A percentile compares a stretch with the other conserved stretches of the same genome.
Evolutionary conservation across 164 flowering plant species (phyloP).

Genomic region (Tetracentron sinense): DNA sequence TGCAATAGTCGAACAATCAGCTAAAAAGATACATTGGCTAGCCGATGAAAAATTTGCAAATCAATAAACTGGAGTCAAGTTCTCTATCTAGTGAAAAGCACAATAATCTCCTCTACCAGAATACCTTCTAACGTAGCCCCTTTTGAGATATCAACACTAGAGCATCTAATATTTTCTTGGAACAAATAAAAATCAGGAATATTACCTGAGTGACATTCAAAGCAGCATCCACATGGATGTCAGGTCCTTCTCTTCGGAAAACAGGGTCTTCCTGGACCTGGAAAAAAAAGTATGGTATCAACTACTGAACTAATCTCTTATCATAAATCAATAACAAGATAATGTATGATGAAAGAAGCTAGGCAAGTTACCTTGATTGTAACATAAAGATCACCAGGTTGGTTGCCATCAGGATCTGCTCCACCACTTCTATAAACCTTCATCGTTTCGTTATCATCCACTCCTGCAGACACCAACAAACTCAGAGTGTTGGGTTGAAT

Average conservation of each 20-base stretch:
- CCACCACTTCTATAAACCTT: slow-evolving; percentile 74
- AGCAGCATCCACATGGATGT: slow-evolving; percentile 87
- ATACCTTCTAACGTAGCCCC: not conserved
- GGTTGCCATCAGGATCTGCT: slow-evolving; percentile 92
- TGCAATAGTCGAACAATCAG: not conserved
- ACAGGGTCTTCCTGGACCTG: slow-evolving; percentile 91
- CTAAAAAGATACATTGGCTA: not conserved
- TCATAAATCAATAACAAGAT: not conserved
- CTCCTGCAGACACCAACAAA: slow-evolving; percentile 46
- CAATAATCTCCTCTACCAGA: not conserved
- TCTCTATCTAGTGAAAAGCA: not conserved
- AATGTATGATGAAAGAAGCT: not conserved
- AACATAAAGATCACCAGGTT: slow-evolving; percentile 91
- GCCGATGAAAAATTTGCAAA: not conserved
- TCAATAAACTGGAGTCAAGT: not conserved
- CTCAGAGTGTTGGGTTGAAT: not conserved
- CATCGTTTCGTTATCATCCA: slow-evolving; percentile 68
- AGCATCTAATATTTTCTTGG: not conserved
- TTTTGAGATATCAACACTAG: not conserved
- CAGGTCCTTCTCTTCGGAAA: slow-evolving; percentile 88
- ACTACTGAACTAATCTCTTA: not conserved
- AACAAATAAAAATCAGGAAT: not conserved
- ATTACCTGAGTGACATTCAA: slow-evolving; percentile 75
- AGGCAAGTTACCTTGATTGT: slow-evolving; percentile 54
- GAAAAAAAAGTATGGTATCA: not conserved